These are phyloP conservation scores for Gracilariopsis chorda DNA, from an alignment of 23 red algal genomes.

Conservation along the genomic window DNA sequence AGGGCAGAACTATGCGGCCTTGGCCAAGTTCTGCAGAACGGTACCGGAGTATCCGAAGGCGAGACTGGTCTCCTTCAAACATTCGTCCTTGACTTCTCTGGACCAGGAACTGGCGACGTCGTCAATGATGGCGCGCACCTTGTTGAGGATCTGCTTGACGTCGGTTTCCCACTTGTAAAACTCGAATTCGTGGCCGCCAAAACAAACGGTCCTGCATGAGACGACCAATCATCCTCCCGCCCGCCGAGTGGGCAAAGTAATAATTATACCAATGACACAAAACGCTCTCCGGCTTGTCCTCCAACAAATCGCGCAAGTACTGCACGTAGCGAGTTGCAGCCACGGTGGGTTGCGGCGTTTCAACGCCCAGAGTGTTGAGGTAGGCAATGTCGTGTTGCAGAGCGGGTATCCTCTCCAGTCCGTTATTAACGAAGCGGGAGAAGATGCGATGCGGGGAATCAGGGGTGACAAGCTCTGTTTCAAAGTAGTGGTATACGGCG, in stretches of 20 bases:
- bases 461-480: constrained; percentile 52
- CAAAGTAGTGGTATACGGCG: constrained; percentile 87
- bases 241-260: constrained; percentile 96
- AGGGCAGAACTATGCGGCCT: constrained; percentile 35
- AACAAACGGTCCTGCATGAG: constrained; percentile 90
- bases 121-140: constrained; percentile 86
- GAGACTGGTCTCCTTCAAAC: constrained; percentile 91
- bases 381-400: constrained; percentile 82
- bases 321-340: constrained; percentile 75
- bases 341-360: constrained; percentile 40
- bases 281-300: constrained; percentile 73
- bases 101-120: constrained; percentile 81
- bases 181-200: constrained; percentile 65
- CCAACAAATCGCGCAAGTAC: constrained; percentile 67
- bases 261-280: constrained; percentile 99
- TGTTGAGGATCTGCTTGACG: constrained; percentile 90
- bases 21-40: constrained; percentile 88
- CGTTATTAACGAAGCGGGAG: constrained; percentile 70
- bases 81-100: constrained; percentile 94
- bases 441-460: constrained; percentile 41
- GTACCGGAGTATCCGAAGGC: constrained; percentile 94
- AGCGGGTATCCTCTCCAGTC: constrained; percentile 78
- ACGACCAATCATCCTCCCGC: constrained; percentile 97
- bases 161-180: constrained; percentile 98
- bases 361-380: constrained; percentile 54